These are phyloP conservation scores for Trichosporon inkin DNA, from an alignment of 1,284 basidiomycete species.

Conservation along the genomic window DNA sequence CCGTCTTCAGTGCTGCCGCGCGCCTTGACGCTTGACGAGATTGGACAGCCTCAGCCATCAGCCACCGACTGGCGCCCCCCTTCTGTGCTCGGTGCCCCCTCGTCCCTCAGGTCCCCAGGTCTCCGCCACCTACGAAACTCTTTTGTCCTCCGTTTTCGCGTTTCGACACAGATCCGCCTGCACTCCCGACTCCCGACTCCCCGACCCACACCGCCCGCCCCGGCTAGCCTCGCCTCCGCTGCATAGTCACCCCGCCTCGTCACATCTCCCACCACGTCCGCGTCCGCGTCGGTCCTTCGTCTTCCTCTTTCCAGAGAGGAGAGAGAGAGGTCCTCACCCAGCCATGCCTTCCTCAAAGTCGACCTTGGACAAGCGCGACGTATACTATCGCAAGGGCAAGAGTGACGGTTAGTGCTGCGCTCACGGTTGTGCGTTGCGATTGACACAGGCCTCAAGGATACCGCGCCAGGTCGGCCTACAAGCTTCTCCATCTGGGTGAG, in stretches of 20 bases:
- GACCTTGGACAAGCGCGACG: conserved; percentile 53
- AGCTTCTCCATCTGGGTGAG: conserved; percentile 48
- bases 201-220: not conserved
- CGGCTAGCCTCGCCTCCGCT: not conserved
- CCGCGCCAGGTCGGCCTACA: conserved; percentile 58
- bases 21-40: too few species aligned
- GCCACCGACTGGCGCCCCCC: too few species aligned
- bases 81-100: too few species aligned
- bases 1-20: too few species aligned
- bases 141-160: too few species aligned
- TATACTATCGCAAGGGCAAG: conserved; percentile 54
- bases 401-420: conserved; percentile 28
- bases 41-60: too few species aligned
- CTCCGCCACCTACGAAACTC: too few species aligned
- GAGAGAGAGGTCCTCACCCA: not conserved
- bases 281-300: not conserved
- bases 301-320: not conserved
- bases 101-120: too few species aligned
- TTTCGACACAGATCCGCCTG: not conserved
- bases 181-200: not conserved
- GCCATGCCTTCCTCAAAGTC: conserved; percentile 46
- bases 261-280: not conserved
- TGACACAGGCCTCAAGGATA: conserved; percentile 47
- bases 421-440: not conserved
- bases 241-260: not conserved